Conservation (phyloP, 2,329 filamentous ascomycete species). For the Phyllosticta paracitricarpa region DNA sequence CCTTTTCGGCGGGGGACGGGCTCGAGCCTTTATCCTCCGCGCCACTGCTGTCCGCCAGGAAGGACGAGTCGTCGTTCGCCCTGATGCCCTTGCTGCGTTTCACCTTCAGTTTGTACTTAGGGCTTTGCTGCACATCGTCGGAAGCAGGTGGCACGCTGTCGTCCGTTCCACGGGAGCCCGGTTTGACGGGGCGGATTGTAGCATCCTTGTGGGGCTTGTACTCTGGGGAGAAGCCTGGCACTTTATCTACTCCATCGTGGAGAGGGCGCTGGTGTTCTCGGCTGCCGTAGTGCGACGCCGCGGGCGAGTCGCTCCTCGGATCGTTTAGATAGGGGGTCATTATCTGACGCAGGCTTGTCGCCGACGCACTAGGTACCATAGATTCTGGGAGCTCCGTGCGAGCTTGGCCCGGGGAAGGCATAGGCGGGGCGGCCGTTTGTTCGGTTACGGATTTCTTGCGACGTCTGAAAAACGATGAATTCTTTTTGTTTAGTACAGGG, state of each 20-base stretch:
- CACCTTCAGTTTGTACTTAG: conserved; percentile 33
- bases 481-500: conserved; percentile 65
- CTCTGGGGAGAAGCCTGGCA: conserved; percentile 61
- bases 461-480: conserved; percentile 86
- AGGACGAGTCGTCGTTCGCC: conserved; percentile 34
- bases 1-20: neutral
- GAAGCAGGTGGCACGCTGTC: conserved; percentile 6
- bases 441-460: conserved; percentile 84
- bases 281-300: conserved; percentile 19
- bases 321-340: conserved; percentile 71
- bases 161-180: conserved; percentile 28
- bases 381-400: conserved; percentile 18
- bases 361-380: conserved; percentile 39
- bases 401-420: conserved; percentile 32
- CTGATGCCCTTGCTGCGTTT: conserved; percentile 19
- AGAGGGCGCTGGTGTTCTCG: conserved; percentile 18
- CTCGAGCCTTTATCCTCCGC: conserved; percentile 34
- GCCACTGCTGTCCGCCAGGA: conserved; percentile 45
- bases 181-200: conserved; percentile 55
- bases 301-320: conserved; percentile 14
- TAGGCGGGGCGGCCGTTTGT: conserved; percentile 50
- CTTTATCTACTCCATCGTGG: conserved; percentile 25
- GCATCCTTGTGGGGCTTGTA: conserved; percentile 65
- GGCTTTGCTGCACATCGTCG: conserved; percentile 24
- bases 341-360: conserved; percentile 72